A percentile compares a stretch with the other conserved stretches of the same genome.
Evolutionary conservation across 768 basidiomycete genomes (phyloP).

Genomic region (Lentinula sp.): DNA sequence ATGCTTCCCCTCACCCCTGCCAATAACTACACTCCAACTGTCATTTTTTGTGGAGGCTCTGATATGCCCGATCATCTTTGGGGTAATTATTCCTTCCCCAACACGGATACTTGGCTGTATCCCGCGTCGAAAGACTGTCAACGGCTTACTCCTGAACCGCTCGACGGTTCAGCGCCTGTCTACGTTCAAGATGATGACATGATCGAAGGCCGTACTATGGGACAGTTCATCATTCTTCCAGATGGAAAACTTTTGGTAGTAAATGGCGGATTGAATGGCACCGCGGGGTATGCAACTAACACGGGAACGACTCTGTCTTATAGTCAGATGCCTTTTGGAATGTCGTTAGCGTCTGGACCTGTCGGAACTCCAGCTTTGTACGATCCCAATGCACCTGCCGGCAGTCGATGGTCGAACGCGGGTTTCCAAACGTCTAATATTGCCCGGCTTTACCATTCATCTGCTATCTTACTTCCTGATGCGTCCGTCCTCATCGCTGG

Average conservation of each 20-base stretch:
- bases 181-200: slow-evolving; percentile 75
- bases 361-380: slow-evolving; percentile 78
- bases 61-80: slow-evolving; percentile 67
- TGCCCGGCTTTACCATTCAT: slow-evolving; percentile 87
- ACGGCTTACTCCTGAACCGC: slow-evolving; percentile 81
- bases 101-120: slow-evolving; percentile 66
- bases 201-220: slow-evolving; percentile 79
- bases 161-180: slow-evolving; percentile 49
- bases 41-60: slow-evolving; percentile 89
- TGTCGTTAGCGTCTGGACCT: slow-evolving; percentile 77
- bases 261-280: slow-evolving; percentile 82
- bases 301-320: slow-evolving; percentile 41
- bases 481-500: slow-evolving; percentile 85
- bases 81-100: slow-evolving; percentile 73
- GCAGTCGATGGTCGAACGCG: slow-evolving; percentile 67
- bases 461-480: slow-evolving; percentile 84
- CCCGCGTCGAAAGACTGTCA: slow-evolving; percentile 73
- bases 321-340: slow-evolving; percentile 58
- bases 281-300: slow-evolving; percentile 74
- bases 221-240: slow-evolving; percentile 82
- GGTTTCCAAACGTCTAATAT: slow-evolving; percentile 59
- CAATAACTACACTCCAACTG: slow-evolving; percentile 80
- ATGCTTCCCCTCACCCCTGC: slow-evolving; percentile 89
- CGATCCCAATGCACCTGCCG: slow-evolving; percentile 65
- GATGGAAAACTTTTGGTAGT: slow-evolving; percentile 73